Conservation (phyloP, 2,329 filamentous ascomycete genomes). For the Didymellaceae sp. region DNA sequence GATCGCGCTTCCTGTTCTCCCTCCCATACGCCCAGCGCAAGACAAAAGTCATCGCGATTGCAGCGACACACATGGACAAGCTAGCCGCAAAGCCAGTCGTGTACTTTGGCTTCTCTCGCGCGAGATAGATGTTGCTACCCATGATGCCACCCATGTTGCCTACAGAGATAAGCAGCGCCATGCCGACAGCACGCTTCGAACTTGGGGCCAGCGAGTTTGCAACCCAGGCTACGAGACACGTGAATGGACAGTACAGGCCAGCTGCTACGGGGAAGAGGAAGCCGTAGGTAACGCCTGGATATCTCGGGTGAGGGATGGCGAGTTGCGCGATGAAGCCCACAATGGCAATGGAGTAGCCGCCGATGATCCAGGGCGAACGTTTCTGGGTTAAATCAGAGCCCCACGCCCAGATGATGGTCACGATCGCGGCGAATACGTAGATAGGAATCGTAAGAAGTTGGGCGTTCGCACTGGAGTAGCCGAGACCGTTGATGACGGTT, state of each 20-base stretch:
- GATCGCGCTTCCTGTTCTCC: conserved; percentile 40
- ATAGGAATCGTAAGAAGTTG: conserved; percentile 53
- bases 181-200: conserved; percentile 53
- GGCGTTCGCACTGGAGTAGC: conserved; percentile 50
- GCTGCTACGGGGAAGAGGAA: conserved; percentile 49
- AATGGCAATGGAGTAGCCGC: conserved; percentile 57
- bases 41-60: conserved; percentile 54
- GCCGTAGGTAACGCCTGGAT: conserved; percentile 54
- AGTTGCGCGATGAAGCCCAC: conserved; percentile 65
- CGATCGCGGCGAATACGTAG: conserved; percentile 52
- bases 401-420: conserved; percentile 53
- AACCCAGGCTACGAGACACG: conserved; percentile 46
- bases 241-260: conserved; percentile 47
- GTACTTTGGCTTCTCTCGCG: conserved; percentile 57
- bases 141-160: conserved; percentile 56
- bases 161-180: conserved; percentile 57
- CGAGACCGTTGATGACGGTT: conserved; percentile 51
- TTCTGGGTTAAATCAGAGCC: conserved; percentile 59
- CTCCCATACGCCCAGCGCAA: conserved; percentile 52
- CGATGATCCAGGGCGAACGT: conserved; percentile 62
- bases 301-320: conserved; percentile 49
- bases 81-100: conserved; percentile 58
- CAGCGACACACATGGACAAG: conserved; percentile 55
- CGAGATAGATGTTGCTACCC: conserved; percentile 59
- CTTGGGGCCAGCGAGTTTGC: conserved; percentile 44